A percentile compares a stretch with the other conserved stretches of the same genome.
Conservation (phyloP, 495 filamentous ascomycete genomes). For the Xylaria castorea region DNA sequence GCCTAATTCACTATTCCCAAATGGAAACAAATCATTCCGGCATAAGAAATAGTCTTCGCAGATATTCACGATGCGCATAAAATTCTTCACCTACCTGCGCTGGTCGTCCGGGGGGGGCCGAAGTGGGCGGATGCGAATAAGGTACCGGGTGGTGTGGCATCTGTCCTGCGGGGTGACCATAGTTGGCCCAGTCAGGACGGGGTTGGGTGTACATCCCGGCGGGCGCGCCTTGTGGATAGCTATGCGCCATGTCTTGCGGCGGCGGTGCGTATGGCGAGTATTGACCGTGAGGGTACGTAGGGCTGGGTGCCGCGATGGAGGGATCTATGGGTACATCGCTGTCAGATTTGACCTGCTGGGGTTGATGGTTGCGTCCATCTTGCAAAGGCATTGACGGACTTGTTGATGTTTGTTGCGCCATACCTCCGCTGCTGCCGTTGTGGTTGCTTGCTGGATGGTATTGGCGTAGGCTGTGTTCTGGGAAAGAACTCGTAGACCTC, state of each 20-base stretch:
- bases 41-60: background rate
- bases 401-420: slow-evolving; percentile 92
- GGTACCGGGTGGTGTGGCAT: slow-evolving; percentile 55
- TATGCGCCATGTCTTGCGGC: slow-evolving; percentile 81
- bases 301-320: slow-evolving; percentile 90
- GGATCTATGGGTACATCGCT: slow-evolving; percentile 98
- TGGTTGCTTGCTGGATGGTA: slow-evolving; percentile 77
- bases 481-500: slow-evolving; percentile 75
- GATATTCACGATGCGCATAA: background rate
- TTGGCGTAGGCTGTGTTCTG: slow-evolving; percentile 76
- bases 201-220: slow-evolving; percentile 67
- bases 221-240: slow-evolving; percentile 61
- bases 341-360: slow-evolving; percentile 86
- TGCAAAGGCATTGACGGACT: slow-evolving; percentile 90
- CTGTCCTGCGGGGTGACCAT: slow-evolving; percentile 67
- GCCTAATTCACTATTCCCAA: background rate
- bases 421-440: slow-evolving; percentile 80
- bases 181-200: slow-evolving; percentile 82
- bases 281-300: slow-evolving; percentile 77
- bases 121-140: slow-evolving; percentile 63
- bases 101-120: slow-evolving; percentile 61
- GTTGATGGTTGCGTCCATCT: slow-evolving; percentile 74
- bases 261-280: slow-evolving; percentile 84
- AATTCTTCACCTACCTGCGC: slow-evolving; percentile 69
- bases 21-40: background rate